Evolutionary conservation across 768 basidiomycete species (phyloP).

Genomic region (Mycena rosella): DNA sequence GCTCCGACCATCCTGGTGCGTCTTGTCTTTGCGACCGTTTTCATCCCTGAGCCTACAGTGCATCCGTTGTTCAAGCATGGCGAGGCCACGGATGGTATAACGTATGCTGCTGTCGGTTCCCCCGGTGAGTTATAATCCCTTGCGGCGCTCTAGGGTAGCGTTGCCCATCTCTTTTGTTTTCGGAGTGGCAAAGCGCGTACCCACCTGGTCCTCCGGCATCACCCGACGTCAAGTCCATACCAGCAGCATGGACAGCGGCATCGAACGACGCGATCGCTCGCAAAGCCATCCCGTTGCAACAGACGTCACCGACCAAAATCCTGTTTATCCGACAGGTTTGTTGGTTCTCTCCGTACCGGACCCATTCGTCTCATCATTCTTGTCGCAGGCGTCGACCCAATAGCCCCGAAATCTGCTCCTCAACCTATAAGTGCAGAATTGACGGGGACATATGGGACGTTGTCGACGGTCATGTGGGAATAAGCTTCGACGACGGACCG

Average conservation of each 20-base stretch:
- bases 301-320: slow-evolving; percentile 47
- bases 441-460: slow-evolving; percentile 67
- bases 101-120: slow-evolving; percentile 29
- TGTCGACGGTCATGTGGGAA: slow-evolving; percentile 73
- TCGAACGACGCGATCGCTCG: slow-evolving; percentile 73
- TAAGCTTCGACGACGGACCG: slow-evolving; percentile 89
- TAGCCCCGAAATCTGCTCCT: slow-evolving; percentile 76
- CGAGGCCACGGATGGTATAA: slow-evolving; percentile 3
- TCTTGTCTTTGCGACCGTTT: neutral
- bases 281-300: slow-evolving; percentile 78
- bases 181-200: slow-evolving; percentile 23
- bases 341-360: neutral
- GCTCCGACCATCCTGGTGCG: slow-evolving; percentile 6
- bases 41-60: neutral
- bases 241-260: slow-evolving; percentile 44
- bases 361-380: neutral
- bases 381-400: slow-evolving; percentile 44
- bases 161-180: neutral
- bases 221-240: slow-evolving; percentile 13
- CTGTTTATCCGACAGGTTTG: slow-evolving; percentile 56
- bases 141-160: neutral
- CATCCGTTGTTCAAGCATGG: slow-evolving; percentile 15
- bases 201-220: slow-evolving; percentile 23
- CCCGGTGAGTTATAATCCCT: slow-evolving; percentile 46
- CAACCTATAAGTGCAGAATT: slow-evolving; percentile 76